These are phyloP conservation scores for Wickerhamomyces queroliae DNA, from an alignment of 805 yeast species.

Conservation along the genomic window DNA sequence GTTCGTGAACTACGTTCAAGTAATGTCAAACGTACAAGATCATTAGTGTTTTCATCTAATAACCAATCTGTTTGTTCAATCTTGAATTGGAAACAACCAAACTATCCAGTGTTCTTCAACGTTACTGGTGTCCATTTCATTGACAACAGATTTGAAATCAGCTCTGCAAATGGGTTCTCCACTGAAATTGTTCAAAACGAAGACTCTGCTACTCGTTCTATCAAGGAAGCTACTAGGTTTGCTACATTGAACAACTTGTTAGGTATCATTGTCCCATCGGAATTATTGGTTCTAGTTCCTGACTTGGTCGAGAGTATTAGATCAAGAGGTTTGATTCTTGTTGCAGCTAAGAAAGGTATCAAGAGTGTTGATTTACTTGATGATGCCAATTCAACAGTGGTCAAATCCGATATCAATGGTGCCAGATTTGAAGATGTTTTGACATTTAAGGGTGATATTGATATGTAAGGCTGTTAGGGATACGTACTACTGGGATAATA, in stretches of 20 bases:
- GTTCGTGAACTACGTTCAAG: constrained; percentile 44
- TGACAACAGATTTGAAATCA: constrained; percentile 27
- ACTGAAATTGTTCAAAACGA: constrained; percentile 20
- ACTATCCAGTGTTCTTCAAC: constrained; percentile 87
- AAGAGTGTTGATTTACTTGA: constrained; percentile 12
- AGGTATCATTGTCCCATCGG: constrained; percentile 75
- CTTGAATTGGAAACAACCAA: constrained; percentile 97
- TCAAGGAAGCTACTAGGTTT: constrained; percentile 77
- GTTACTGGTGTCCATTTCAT: constrained; percentile 58
- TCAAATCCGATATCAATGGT: constrained; percentile 47
- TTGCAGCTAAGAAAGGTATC: constrained; percentile 49
- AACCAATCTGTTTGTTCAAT: constrained; percentile 90
- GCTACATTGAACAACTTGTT: constrained; percentile 78
- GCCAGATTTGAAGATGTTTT: constrained; percentile 56
- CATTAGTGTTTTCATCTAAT: constrained; percentile 78
- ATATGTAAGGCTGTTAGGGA: too few species aligned
- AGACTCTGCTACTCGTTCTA: constrained; percentile 52
- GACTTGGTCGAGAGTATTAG: constrained; percentile 69
- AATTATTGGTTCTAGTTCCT: constrained; percentile 67
- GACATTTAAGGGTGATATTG: constrained; percentile 59
- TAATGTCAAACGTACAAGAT: constrained; percentile 37
- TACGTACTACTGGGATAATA: too few species aligned
- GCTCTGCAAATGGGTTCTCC: constrained; percentile 37
- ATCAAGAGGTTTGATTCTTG: constrained; percentile 75
- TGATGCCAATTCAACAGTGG: constrained; percentile 2